Percentiles rank a stretch among this genome's conserved stretches.
These are phyloP conservation scores for Thymus mandschuricus DNA, from an alignment of 257 asterid species.

Conservation along the genomic window DNA sequence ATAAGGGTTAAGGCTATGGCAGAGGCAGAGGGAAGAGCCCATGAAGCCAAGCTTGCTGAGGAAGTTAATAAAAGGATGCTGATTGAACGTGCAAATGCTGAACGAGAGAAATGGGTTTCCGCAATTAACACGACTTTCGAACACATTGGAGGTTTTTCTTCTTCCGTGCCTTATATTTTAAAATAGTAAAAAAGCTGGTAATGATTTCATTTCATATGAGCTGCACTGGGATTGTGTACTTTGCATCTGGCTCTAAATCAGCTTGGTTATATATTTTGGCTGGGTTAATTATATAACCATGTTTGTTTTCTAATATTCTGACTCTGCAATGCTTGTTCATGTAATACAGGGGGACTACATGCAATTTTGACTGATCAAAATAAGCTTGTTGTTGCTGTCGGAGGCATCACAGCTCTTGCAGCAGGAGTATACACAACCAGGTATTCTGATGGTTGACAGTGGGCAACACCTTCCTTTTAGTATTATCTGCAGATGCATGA, in stretches of 20 bases:
- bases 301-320: constrained; percentile 7
- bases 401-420: constrained; percentile 96
- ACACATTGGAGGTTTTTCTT: constrained; percentile 86
- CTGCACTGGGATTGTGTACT: not conserved
- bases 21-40: constrained; percentile 98
- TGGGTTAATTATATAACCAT: constrained; percentile 8
- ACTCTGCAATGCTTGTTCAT: constrained; percentile 28
- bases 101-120: constrained; percentile 93
- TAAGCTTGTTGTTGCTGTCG: constrained; percentile 93
- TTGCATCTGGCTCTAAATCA: constrained; percentile 9
- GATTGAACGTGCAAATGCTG: constrained; percentile 88
- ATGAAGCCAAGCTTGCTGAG: constrained; percentile 94
- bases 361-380: constrained; percentile 93
- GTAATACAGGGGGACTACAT: constrained; percentile 74
- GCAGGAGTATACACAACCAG: constrained; percentile 98
- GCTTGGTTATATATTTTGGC: not conserved
- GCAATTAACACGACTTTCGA: constrained; percentile 94
- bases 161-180: constrained; percentile 1
- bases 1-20: constrained; percentile 76
- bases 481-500: not conserved
- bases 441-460: constrained; percentile 42
- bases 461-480: constrained; percentile 13
- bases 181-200: not conserved
- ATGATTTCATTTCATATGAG: not conserved
- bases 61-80: constrained; percentile 85